phyloP scores from a whole-genome alignment of 768 basidiomycete genomes.

The Coprinellus micaceus region DNA sequence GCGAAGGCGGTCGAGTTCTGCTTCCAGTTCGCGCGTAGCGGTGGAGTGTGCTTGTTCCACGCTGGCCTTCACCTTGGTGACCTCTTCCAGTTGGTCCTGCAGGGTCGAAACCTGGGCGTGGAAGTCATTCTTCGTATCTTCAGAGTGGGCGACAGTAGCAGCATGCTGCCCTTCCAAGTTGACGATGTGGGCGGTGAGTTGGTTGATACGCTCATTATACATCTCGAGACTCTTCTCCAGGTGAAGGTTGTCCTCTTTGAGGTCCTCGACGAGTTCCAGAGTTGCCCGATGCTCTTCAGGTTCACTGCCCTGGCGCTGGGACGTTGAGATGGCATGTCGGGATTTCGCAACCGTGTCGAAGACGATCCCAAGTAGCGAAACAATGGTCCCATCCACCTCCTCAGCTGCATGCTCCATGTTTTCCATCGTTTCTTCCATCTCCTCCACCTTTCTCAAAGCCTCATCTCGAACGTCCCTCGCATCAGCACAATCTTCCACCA shows the following conservation, averaged over 20 bases:
- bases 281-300: background rate
- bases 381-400: conserved; percentile 32
- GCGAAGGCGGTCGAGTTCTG: conserved; percentile 5
- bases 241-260: conserved; percentile 1
- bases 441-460: conserved; percentile 52
- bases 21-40: conserved; percentile 1
- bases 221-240: background rate
- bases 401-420: conserved; percentile 25
- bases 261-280: conserved; percentile 1
- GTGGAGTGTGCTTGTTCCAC: background rate
- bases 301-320: background rate
- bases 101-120: conserved; percentile 7
- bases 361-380: conserved; percentile 36
- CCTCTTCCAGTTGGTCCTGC: background rate
- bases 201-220: conserved; percentile 1
- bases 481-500: conserved; percentile 82
- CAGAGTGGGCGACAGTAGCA: background rate
- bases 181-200: background rate
- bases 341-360: conserved; percentile 29
- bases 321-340: conserved; percentile 16
- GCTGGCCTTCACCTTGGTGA: background rate
- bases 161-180: background rate
- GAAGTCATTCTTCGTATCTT: conserved; percentile 3
- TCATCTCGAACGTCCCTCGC: conserved; percentile 71
- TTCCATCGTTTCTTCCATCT: conserved; percentile 62